These are phyloP conservation scores for Giardia muris DNA, from an alignment of 208 protist species.

Conservation along the genomic window DNA sequence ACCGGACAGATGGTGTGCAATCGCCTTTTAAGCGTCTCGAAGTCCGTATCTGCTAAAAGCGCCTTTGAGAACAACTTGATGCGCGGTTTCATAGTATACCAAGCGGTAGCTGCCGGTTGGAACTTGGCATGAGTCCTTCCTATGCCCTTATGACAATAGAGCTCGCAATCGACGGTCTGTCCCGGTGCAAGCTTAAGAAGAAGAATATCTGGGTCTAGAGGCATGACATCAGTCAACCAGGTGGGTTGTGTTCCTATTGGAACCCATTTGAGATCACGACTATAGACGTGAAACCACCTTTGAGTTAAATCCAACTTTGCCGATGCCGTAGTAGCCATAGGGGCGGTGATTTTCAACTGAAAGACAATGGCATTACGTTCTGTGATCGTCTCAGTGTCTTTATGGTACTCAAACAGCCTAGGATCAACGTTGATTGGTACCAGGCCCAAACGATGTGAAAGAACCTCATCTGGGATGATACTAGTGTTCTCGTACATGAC, in stretches of 20 bases:
- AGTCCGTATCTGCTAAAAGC: not conserved
- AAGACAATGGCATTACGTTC: conserved; percentile 31
- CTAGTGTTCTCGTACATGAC: conserved; percentile 66
- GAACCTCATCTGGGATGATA: conserved; percentile 90
- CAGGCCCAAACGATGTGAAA: conserved; percentile 87
- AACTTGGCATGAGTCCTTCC: conserved; percentile 28
- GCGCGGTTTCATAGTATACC: not conserved
- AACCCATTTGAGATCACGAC: conserved; percentile 1
- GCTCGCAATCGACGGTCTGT: not conserved
- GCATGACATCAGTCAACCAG: not conserved
- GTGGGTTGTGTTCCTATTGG: conserved; percentile 18
- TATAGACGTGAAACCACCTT: conserved; percentile 14
- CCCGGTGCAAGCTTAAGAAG: conserved; percentile 21
- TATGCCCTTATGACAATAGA: conserved; percentile 21
- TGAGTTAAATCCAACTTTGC: not conserved
- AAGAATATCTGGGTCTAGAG: conserved; percentile 26
- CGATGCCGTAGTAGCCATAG: too few species aligned
- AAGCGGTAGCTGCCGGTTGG: not conserved
- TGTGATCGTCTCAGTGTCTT: not conserved
- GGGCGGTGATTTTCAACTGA: not conserved
- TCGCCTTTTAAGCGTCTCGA: not conserved
- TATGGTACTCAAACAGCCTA: not conserved
- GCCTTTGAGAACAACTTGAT: not conserved
- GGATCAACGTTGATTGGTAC: conserved; percentile 56
- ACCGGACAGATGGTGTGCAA: not conserved